These are phyloP conservation scores for Wickerhamomyces sp. DNA, from an alignment of 1,139 yeast species.

Conservation along the genomic window DNA sequence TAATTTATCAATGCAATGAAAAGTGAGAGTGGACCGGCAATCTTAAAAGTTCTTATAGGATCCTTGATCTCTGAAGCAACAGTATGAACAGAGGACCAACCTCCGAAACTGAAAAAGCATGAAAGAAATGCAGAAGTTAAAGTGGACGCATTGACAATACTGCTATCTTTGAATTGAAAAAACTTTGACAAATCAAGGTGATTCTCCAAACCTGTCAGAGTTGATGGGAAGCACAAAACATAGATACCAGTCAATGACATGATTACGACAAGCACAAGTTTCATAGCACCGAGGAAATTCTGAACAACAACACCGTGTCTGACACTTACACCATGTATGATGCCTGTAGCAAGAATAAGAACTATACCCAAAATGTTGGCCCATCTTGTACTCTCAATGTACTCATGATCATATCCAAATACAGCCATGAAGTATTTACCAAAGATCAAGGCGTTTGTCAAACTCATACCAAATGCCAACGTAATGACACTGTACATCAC, in stretches of 20 bases:
- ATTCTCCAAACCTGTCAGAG: slow-evolving; percentile 37
- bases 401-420: slow-evolving; percentile 37
- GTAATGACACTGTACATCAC: slow-evolving; percentile 55
- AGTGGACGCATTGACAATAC: slow-evolving; percentile 36
- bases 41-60: slow-evolving; percentile 50
- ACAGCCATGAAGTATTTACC: slow-evolving; percentile 61
- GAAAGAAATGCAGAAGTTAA: slow-evolving; percentile 53
- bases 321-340: slow-evolving; percentile 50
- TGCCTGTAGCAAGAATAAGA: slow-evolving; percentile 38
- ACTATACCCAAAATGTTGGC: slow-evolving; percentile 40
- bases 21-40: slow-evolving; percentile 58
- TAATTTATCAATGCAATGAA: slow-evolving; percentile 46
- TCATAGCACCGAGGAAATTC: slow-evolving; percentile 51
- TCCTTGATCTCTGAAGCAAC: slow-evolving; percentile 57
- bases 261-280: slow-evolving; percentile 41
- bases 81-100: slow-evolving; percentile 62
- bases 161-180: slow-evolving; percentile 25
- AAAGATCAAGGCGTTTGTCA: slow-evolving; percentile 63
- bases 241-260: slow-evolving; percentile 49
- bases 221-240: slow-evolving; percentile 38
- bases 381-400: slow-evolving; percentile 24
- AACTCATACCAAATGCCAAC: slow-evolving; percentile 56
- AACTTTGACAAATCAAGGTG: slow-evolving; percentile 33
- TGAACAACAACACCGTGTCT: slow-evolving; percentile 50
- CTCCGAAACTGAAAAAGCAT: slow-evolving; percentile 56